Percentiles rank a stretch among this genome's conserved stretches.
phyloP scores from a whole-genome alignment of 352 stramenopile genomes.

The Poterioochromonas sp. region DNA sequence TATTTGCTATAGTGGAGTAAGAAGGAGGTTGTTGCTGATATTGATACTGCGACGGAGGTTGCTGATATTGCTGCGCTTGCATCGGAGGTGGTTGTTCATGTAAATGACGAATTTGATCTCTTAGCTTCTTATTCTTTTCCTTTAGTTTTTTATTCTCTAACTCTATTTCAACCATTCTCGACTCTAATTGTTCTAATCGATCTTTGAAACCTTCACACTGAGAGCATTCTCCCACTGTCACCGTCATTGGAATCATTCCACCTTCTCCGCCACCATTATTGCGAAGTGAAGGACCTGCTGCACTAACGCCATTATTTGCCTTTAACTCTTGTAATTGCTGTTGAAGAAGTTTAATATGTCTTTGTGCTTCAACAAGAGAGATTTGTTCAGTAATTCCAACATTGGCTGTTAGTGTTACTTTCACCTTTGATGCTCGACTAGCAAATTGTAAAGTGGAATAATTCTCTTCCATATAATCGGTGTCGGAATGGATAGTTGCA shows the following conservation, averaged over 20 bases:
- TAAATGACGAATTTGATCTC: too few species aligned
- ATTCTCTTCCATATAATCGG: neutral
- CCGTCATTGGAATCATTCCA: neutral
- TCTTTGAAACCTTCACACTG: too few species aligned
- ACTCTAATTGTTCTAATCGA: too few species aligned
- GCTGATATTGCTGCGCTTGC: too few species aligned
- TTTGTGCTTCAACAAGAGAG: neutral
- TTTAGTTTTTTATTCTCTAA: too few species aligned
- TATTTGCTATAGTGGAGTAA: too few species aligned
- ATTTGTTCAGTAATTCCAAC: slow-evolving; percentile 8
- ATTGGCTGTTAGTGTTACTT: neutral
- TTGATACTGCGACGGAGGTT: too few species aligned
- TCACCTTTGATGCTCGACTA: neutral
- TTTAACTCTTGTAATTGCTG: neutral
- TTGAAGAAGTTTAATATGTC: neutral
- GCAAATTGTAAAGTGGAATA: slow-evolving; percentile 19
- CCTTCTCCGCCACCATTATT: neutral
- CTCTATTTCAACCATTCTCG: too few species aligned
- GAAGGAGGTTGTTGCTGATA: too few species aligned
- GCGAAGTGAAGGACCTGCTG: neutral
- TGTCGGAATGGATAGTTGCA: neutral
- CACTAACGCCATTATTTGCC: neutral
- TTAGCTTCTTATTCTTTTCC: too few species aligned
- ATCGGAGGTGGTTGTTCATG: too few species aligned
- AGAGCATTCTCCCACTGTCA: neutral